Evolutionary conservation across 2,329 filamentous ascomycete species (phyloP), one percentile per base, ranked within the genome.

Genomic region (Fusarium sp.): DNA sequence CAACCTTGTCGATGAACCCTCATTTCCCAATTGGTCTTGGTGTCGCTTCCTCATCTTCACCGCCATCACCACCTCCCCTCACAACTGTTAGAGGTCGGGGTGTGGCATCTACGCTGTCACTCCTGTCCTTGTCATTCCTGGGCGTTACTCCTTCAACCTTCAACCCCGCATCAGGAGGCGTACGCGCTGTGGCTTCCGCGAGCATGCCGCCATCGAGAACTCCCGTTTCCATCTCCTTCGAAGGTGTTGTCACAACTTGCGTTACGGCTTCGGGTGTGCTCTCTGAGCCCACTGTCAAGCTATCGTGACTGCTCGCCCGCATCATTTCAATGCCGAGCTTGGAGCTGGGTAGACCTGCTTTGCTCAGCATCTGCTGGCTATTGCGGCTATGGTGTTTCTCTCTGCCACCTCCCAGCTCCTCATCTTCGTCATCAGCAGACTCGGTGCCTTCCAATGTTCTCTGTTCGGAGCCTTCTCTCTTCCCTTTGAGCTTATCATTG

Each of bases 291-390:
- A 86, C 53, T 2, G 83, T 83, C 56, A 93, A 88, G 75, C 94
- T 97, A 49, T 97, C 95, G 73, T 95, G 92, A 76, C 94, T 97
- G 78, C 97, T 97, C 21, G 95, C 97, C 47, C 95, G 90, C 93
- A 98, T 95, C 95, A 98, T 98, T 79, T 98, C 95, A 50, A 94
- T 96, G 3, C 94, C 94, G 3, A 98, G 87, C 79, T 97, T 98
- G 1, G 94, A 97, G 55, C 91, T 92, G 14, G 92, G 91, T 24
- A 92, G 85, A 38, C 85, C 84, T 17, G 83, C 80, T 69, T 89
- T 89, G 62, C 81, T 75, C 38, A 74, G 68, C 53, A 77, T 62
- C 11, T 78, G 76, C 55, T 80, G 80, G 72, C 77, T 80, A 57
- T 76, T 75, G 24, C 79, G 83, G 38, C 87, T 83, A 40, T 83